These are phyloP conservation scores for Bruguiera hainesii DNA, from an alignment of 441 rosid genomes.

Conservation along the genomic window DNA sequence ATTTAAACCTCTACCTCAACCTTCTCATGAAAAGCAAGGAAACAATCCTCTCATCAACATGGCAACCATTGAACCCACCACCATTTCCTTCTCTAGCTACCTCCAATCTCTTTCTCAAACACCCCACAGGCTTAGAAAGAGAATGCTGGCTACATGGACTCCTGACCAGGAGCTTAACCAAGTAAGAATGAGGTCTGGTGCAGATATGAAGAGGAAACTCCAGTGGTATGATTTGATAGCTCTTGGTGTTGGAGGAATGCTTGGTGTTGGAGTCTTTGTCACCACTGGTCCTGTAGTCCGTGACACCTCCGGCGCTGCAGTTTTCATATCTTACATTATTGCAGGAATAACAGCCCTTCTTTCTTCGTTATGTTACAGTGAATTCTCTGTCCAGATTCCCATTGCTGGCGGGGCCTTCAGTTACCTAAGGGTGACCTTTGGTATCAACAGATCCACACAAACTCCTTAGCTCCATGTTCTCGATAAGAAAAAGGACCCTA, in stretches of 20 bases:
- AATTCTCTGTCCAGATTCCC: constrained; percentile 89
- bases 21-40: constrained; percentile 30
- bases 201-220: constrained; percentile 92
- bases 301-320: constrained; percentile 66
- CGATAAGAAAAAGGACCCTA: neutral
- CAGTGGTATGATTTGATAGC: constrained; percentile 76
- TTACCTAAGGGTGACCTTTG: constrained; percentile 88
- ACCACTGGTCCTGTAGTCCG: constrained; percentile 77
- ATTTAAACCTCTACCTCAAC: constrained; percentile 25
- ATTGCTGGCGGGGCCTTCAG: constrained; percentile 98
- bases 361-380: constrained; percentile 85
- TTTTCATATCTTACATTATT: constrained; percentile 71
- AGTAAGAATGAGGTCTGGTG: constrained; percentile 81
- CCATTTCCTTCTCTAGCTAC: constrained; percentile 39
- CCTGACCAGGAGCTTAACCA: constrained; percentile 83
- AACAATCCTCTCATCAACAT: constrained; percentile 25
- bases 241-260: constrained; percentile 98
- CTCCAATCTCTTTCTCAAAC: constrained; percentile 69
- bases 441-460: constrained; percentile 30
- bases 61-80: constrained; percentile 29
- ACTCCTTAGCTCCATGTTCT: constrained; percentile 3
- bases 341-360: constrained; percentile 90
- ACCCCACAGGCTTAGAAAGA: constrained; percentile 72
- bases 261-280: constrained; percentile 88
- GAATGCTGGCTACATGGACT: constrained; percentile 94